These are phyloP conservation scores for Chamaecyparis obtusa DNA, from an alignment of 75 land plant species.

Conservation along the genomic window DNA sequence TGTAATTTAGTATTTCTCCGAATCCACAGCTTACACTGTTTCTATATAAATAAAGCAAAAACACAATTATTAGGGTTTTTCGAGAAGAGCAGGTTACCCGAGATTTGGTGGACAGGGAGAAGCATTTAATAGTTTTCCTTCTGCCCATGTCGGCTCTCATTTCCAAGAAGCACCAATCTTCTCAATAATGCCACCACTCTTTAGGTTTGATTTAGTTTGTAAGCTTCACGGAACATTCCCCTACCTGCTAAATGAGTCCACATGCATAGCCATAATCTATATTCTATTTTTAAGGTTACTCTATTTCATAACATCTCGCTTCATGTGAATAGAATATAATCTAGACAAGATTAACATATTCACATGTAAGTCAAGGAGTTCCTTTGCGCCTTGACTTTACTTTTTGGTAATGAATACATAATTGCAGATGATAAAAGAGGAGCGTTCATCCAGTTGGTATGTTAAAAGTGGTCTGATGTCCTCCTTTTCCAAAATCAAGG, in stretches of 20 bases:
- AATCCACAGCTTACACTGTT: not conserved
- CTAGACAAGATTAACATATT: no score
- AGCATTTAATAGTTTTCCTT: not conserved
- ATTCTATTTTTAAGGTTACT: not conserved
- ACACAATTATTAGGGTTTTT: not conserved
- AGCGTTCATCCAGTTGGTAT: no score
- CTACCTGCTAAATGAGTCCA: not conserved
- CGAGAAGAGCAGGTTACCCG: not conserved
- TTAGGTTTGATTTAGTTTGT: not conserved
- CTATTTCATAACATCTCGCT: no score
- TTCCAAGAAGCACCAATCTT: slow-evolving; percentile 4
- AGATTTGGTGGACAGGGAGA: not conserved
- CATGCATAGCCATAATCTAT: not conserved
- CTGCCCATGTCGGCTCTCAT: slow-evolving; percentile 13
- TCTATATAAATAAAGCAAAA: not conserved
- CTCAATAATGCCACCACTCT: not conserved
- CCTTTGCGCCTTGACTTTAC: no score
- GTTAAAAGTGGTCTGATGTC: no score
- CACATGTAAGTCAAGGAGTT: no score
- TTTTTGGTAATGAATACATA: no score
- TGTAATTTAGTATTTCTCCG: not conserved
- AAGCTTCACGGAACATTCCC: not conserved
- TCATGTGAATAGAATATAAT: no score
- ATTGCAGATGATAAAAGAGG: no score
- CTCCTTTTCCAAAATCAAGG: no score